Evolutionary conservation across 108 stramenopile genomes (phyloP), one percentile per base, ranked within the genome.

Genomic region (Pseudonitzschia multistriata): DNA sequence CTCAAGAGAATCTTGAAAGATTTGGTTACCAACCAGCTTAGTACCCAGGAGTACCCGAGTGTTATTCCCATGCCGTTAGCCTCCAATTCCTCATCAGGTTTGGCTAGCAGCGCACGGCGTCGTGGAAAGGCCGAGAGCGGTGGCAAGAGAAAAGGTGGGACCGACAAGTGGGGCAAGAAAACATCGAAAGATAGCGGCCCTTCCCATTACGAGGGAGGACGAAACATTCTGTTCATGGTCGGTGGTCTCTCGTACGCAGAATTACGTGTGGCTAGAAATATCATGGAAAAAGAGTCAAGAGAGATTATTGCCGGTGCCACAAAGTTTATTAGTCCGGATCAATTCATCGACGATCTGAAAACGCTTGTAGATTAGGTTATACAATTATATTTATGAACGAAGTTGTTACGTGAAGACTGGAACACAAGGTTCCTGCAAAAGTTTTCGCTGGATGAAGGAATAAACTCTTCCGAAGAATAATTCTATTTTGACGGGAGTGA

Each of bases 241-340:
- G 97, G 97, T 47, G 97, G 97, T 22, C 75, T 94, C 70, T 82
- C 87, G 33, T 93, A 85, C 68, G 84, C 89, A 0, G 97, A 98
- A 70, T 52, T 98, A 35, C 80, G 95, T 36, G 73, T 91, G 24
- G 88, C 86, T 13, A 74, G 92, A 33, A 91, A 94, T 59, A 82
- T 92, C 0, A 89, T 92, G 93, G 67, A 79, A 57, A 79, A 78
- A 45, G 80, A 85, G 34, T 75, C 75, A 14, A 75, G 81, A 33
- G 97, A 97, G 70, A 84, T 97, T 59, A 80, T 96, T n/a, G 72
- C 89, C 47, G 93, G 91, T 6, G 77, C 81, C 17, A 96, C 91
- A 24, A 70, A 82, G 17, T 92, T 92, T 69, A 57, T 88, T 40
- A 82, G 69, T 24, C 89, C 93, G 13, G 55, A 67, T 11, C 82